phyloP scores from a whole-genome alignment of 768 basidiomycete genomes.

The Psilocybe tampanensis region DNA sequence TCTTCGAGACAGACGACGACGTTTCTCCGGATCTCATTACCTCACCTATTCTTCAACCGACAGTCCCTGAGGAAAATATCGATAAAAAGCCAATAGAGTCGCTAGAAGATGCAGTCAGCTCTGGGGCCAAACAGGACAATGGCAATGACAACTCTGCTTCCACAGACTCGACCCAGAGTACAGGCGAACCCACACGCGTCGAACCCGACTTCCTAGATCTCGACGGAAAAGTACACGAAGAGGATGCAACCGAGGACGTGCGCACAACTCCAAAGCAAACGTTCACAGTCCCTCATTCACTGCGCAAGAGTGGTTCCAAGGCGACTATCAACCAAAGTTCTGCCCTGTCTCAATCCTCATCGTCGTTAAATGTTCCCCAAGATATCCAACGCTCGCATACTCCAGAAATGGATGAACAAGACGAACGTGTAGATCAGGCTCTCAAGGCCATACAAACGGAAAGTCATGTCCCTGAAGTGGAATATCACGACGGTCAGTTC shows the following conservation, averaged over 20 bases:
- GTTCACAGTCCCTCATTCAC: slow-evolving; percentile 26
- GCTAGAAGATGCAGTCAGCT: slow-evolving; percentile 36
- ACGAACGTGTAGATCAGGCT: slow-evolving; percentile 51
- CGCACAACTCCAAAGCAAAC: slow-evolving; percentile 36
- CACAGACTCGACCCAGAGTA: slow-evolving; percentile 12
- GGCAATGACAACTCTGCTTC: slow-evolving; percentile 7
- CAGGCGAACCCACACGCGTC: slow-evolving; percentile 23
- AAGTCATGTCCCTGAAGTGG: slow-evolving; percentile 54
- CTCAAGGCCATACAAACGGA: slow-evolving; percentile 44
- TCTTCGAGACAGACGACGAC: slow-evolving; percentile 95
- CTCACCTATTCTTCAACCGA: slow-evolving; percentile 82
- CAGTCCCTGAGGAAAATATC: slow-evolving; percentile 41
- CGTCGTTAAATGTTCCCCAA: slow-evolving; percentile 24
- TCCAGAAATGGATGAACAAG: slow-evolving; percentile 39
- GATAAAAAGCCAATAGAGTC: slow-evolving; percentile 23
- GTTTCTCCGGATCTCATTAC: slow-evolving; percentile 94
- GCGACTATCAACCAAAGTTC: slow-evolving; percentile 29
- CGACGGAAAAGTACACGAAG: slow-evolving; percentile 45
- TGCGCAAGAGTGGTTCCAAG: slow-evolving; percentile 31
- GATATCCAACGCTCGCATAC: slow-evolving; percentile 24
- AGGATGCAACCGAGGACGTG: slow-evolving; percentile 20
- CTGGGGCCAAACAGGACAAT: slow-evolving; percentile 38
- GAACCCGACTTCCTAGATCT: slow-evolving; percentile 90
- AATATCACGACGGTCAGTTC: slow-evolving; percentile 58
- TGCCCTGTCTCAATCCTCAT: slow-evolving; percentile 30